Evolutionary conservation across 169 alveolate species (phyloP).

Genomic region (Miamiensis avidus): DNA sequence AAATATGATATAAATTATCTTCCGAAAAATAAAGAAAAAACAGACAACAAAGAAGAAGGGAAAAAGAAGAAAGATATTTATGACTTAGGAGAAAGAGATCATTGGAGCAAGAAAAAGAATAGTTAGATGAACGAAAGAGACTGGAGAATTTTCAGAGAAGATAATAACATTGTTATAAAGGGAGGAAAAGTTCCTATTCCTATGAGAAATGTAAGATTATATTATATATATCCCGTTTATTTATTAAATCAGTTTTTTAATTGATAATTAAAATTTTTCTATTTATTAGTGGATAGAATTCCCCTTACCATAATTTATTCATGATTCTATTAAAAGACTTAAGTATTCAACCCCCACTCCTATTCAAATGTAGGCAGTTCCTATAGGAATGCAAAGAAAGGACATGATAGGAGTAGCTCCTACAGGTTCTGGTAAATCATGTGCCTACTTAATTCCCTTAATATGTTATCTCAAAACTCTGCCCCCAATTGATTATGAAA

Average conservation of each 20-base stretch:
- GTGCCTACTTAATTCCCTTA: conserved; percentile 97
- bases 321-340: conserved; percentile 54
- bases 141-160: conserved; percentile 97
- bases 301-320: conserved; percentile 39
- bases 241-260: conserved; percentile 76
- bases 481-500: conserved; percentile 91
- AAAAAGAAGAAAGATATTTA: conserved; percentile 25
- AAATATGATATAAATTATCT: conserved; percentile 8
- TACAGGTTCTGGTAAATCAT: conserved; percentile 97
- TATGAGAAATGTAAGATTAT: too few relatives aligned
- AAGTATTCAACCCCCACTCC: conserved; percentile 92
- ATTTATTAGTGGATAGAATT: conserved; percentile 68
- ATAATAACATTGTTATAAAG: conserved; percentile 89
- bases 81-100: conserved; percentile 52
- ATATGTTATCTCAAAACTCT: conserved; percentile 85
- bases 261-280: too few relatives aligned
- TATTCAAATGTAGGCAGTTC: conserved; percentile 97
- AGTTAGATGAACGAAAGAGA: conserved; percentile 94
- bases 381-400: conserved; percentile 87
- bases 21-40: conserved; percentile 27
- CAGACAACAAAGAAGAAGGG: conserved; percentile 30
- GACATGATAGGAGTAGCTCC: conserved; percentile 98
- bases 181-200: conserved; percentile 95
- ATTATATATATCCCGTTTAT: conserved; percentile 90
- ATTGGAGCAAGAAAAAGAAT: conserved; percentile 87